phyloP scores from a whole-genome alignment of 768 basidiomycete species.

The Hericium coralloides region DNA sequence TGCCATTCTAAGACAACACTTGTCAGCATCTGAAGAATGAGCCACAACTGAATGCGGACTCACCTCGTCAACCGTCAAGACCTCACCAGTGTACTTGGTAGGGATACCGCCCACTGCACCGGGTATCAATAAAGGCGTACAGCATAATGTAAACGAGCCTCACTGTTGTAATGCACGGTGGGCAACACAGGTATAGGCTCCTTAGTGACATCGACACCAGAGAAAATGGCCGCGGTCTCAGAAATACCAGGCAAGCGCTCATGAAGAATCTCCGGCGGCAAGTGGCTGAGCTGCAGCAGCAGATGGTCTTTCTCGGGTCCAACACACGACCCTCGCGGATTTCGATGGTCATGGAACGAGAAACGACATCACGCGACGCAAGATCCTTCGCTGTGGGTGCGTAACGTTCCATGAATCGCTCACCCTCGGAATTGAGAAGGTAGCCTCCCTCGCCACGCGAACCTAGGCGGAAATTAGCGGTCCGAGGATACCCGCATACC shows the following conservation, averaged over 20 bases:
- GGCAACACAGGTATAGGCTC: slow-evolving; percentile 98
- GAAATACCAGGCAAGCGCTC: slow-evolving; percentile 98
- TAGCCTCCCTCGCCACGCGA: slow-evolving; percentile 99
- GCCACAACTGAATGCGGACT: not conserved
- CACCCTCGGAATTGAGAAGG: slow-evolving; percentile 95
- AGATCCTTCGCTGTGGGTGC: slow-evolving; percentile 99
- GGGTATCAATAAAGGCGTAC: slow-evolving; percentile 3
- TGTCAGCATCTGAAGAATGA: not conserved
- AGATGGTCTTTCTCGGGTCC: slow-evolving; percentile 98
- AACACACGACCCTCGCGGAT: slow-evolving; percentile 97
- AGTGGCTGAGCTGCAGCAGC: slow-evolving; percentile 93
- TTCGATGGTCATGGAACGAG: slow-evolving; percentile 98
- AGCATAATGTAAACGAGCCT: slow-evolving; percentile 25
- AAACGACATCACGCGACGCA: slow-evolving; percentile 98
- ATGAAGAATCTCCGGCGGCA: slow-evolving; percentile 91
- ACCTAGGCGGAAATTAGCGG: slow-evolving; percentile 36
- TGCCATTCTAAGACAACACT: slow-evolving; percentile 46
- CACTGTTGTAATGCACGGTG: slow-evolving; percentile 98
- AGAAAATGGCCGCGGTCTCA: slow-evolving; percentile 97
- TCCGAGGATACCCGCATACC: not conserved
- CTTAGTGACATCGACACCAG: slow-evolving; percentile 98
- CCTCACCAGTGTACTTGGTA: slow-evolving; percentile 97
- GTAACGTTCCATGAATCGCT: slow-evolving; percentile 99
- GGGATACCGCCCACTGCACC: slow-evolving; percentile 95
- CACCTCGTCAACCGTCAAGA: slow-evolving; percentile 72